These are phyloP conservation scores for Volvariella surrecta DNA, from an alignment of 1,284 basidiomycete species.

Conservation along the genomic window DNA sequence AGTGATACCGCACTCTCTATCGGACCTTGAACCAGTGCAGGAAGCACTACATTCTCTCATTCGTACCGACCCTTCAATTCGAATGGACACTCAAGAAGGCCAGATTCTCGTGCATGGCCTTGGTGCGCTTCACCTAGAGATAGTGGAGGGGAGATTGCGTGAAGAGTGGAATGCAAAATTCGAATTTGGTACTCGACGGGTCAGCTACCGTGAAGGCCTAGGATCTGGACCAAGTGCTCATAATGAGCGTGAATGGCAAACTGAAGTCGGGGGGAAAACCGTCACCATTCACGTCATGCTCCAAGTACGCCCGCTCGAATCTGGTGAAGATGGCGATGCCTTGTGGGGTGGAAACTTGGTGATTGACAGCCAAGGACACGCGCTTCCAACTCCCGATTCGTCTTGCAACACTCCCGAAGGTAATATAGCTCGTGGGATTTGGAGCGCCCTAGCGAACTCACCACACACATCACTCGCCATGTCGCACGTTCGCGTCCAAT, in stretches of 20 bases:
- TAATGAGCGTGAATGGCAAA: constrained; percentile 41
- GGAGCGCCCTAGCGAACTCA: constrained; percentile 64
- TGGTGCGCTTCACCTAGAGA: constrained; percentile 82
- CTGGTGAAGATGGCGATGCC: constrained; percentile 52
- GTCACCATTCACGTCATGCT: constrained; percentile 40
- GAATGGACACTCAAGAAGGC: constrained; percentile 70
- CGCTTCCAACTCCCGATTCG: constrained; percentile 46
- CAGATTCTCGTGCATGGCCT: constrained; percentile 81
- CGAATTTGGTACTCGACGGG: constrained; percentile 69
- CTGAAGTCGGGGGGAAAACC: constrained; percentile 49
- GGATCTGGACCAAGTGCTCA: constrained; percentile 22
- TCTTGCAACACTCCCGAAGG: constrained; percentile 34
- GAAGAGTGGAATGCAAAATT: constrained; percentile 79
- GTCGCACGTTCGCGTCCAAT: constrained; percentile 49
- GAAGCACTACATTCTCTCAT: constrained; percentile 66
- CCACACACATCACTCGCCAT: constrained; percentile 66
- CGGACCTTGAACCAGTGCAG: constrained; percentile 70
- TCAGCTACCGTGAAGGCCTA: constrained; percentile 74
- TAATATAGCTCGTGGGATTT: constrained; percentile 57
- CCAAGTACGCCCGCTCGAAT: constrained; percentile 40
- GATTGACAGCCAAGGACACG: constrained; percentile 39
- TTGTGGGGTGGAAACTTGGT: constrained; percentile 71
- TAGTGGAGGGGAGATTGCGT: constrained; percentile 69
- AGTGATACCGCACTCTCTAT: constrained; percentile 74
- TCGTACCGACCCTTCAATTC: constrained; percentile 83